Percentiles rank a stretch among this genome's conserved stretches.
Conservation (phyloP, 768 basidiomycete species). For the Pleurotus citrinopileatus region DNA sequence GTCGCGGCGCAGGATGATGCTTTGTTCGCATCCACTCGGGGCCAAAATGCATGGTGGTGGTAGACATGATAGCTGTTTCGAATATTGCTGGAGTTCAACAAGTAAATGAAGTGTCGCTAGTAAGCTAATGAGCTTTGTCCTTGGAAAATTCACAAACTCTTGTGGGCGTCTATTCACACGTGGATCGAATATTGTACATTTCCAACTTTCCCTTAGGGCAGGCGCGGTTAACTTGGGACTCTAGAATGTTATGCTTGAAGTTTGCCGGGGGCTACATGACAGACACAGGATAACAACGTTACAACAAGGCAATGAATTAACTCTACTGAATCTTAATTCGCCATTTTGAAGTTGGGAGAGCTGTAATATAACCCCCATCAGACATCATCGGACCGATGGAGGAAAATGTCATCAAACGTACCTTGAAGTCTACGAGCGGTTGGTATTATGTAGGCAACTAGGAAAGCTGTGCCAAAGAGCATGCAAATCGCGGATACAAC, state of each 20-base stretch:
- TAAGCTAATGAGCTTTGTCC: slow-evolving; percentile 22
- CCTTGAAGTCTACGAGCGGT: slow-evolving; percentile 85
- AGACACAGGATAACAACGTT: background rate
- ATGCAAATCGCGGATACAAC: slow-evolving; percentile 80
- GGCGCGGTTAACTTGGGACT: slow-evolving; percentile 17
- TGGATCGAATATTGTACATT: slow-evolving; percentile 37
- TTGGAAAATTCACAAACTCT: slow-evolving; percentile 27
- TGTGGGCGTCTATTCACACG: slow-evolving; percentile 28
- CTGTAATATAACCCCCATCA: slow-evolving; percentile 32
- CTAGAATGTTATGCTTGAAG: too few relatives aligned
- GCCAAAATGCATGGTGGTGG: slow-evolving; percentile 84
- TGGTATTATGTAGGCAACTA: slow-evolving; percentile 78
- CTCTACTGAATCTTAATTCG: slow-evolving; percentile 51
- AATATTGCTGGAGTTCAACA: slow-evolving; percentile 18
- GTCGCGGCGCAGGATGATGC: slow-evolving; percentile 51
- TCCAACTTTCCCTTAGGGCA: slow-evolving; percentile 35
- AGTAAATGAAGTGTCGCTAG: slow-evolving; percentile 18
- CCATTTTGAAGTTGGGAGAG: slow-evolving; percentile 69
- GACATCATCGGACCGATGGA: background rate
- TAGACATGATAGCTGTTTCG: slow-evolving; percentile 37
- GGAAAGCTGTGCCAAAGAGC: slow-evolving; percentile 65
- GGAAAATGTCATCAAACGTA: slow-evolving; percentile 32
- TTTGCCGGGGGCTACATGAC: too few relatives aligned
- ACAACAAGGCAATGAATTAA: background rate
- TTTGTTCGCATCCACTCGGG: slow-evolving; percentile 93